Conservation (phyloP, 805 yeast genomes). For the Cyberlindnera veronae region DNA sequence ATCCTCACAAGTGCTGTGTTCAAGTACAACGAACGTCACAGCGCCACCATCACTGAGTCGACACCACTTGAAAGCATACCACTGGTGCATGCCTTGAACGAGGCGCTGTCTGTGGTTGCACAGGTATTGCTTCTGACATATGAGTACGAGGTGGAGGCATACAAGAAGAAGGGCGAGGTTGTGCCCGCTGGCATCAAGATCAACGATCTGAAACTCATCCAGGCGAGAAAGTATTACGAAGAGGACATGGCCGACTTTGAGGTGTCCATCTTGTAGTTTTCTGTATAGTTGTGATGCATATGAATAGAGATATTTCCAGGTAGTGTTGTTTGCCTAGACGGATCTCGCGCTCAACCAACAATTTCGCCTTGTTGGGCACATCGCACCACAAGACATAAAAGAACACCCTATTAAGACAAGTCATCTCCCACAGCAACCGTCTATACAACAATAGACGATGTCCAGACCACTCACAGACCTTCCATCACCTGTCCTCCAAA, state of each 20-base stretch:
- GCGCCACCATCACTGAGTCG: constrained; percentile 8
- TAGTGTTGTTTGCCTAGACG: background rate
- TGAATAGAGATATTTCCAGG: background rate
- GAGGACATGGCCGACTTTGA: constrained; percentile 9
- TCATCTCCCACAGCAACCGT: too few relatives aligned
- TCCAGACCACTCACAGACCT: background rate
- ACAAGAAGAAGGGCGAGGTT: constrained; percentile 15
- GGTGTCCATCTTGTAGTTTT: background rate
- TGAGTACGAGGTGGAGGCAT: constrained; percentile 19
- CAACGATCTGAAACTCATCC: constrained; percentile 43
- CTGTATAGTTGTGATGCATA: background rate
- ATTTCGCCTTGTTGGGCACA: too few relatives aligned
- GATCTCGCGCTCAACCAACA: too few relatives aligned
- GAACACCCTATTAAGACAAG: too few relatives aligned
- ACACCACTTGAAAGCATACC: constrained; percentile 13
- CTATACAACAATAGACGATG: background rate
- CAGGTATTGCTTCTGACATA: constrained; percentile 41
- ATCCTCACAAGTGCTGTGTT: constrained; percentile 49
- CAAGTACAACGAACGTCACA: constrained; percentile 22
- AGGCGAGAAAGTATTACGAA: constrained; percentile 34
- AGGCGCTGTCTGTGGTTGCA: constrained; percentile 39
- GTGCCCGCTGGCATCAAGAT: constrained; percentile 25
- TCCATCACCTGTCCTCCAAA: background rate
- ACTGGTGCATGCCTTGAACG: constrained; percentile 34
- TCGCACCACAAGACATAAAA: too few relatives aligned